Evolutionary conservation across 225 moss, liverwort and hornwort genomes (phyloP), one percentile per base, ranked within the genome.

Genomic region (Anthoceros angustus): DNA sequence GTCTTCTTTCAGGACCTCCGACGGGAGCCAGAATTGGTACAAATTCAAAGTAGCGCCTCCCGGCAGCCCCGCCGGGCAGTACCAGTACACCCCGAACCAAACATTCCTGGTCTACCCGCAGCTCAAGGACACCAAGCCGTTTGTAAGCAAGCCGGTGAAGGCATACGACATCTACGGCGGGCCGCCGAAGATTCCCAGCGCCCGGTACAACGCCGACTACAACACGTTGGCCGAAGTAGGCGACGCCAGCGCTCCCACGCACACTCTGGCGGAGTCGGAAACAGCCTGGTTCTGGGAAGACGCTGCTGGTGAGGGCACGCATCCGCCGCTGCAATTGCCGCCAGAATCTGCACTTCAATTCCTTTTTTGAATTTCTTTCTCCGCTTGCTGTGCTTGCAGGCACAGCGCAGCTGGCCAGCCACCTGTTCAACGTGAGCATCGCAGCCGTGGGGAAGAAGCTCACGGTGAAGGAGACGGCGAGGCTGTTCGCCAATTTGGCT

Each of bases 51-150:
- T 15, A 16, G 45, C 45, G n/a, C 16, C 55, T 20, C n/a, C 55
- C 12, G 55, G 55, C n/a, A 20, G 55, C 16, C 55, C 55, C 55
- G 5, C n/a, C 18, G 55, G 55, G 18, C n/a, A 55, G 55, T 55
- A 55, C 55, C 55, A 55, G 55, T 23, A 18, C 16, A 55, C 55
- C n/a, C n/a, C 55, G n/a, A 55, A 55, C 55, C 16, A 23, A 5
- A 55, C 55, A 18, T 55, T 55, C 55, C 8, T 55, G n/a, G 55
- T 20, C 55, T 55, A 18, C 55, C 55, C 55, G 55, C 55, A 55
- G 55, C 55, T 55, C 8, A 55, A 55, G 55, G 55, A 55, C 55
- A 23, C 23, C n/a, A 18, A 12, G 55, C 55, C 55, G 18, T 23
- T 55, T 18, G 55, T 55, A 23, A 55, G 55, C 55, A 55, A 55